Evolutionary conservation across 352 stramenopile species (phyloP), one percentile per base, ranked within the genome.

Genomic region (Globisporangium rhizosaccharum): DNA sequence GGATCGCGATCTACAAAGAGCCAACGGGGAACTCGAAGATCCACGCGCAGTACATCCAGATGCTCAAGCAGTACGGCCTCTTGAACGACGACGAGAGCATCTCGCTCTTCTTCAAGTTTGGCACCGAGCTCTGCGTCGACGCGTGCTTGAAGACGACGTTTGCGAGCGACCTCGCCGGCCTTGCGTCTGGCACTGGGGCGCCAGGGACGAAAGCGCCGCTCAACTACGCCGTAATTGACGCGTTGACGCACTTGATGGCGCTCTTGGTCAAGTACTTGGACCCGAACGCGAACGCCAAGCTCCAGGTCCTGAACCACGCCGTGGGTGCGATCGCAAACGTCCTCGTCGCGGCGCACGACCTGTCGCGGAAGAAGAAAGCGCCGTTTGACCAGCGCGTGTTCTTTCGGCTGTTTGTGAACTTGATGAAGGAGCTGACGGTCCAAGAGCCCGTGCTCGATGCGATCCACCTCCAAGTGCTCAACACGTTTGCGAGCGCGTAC

Each of bases 381-480:
- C 56, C 70, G 6, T 99, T 99, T 65, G 97, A 99, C 70, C 97
- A 99, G 68, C 87, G 97, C 46, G 97, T 98, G 39, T 99, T 98
- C 84, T 99, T 99, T 75, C 89, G 97, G 52, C 83, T 99, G 70
- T 91, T 99, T 20, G 85, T 98, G 28, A 98, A 98, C 76, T 81
- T 99, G 33, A 89, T 99, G 51, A 96, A 98, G 63, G 97, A 99
- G 62, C 67, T 99, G 53, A 99, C 97, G 52, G 87, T 92, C 23
- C 93, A 97, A 39, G 95, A 98, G 67, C 90, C 90, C 0, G 79
- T 86, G 23, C 73, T 99, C 17, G 96, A 99, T 56, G 76, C 87
- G 28, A 98, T 98, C 62, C 96, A 97, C 49, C 70, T 97, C 18
- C 87, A 94, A 62, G 91, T 99, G 52, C 85, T 99, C 23, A 96